Evolutionary conservation across 192 early-diverging fungal species (phyloP).

Genomic region (Chytriomyces sp.): DNA sequence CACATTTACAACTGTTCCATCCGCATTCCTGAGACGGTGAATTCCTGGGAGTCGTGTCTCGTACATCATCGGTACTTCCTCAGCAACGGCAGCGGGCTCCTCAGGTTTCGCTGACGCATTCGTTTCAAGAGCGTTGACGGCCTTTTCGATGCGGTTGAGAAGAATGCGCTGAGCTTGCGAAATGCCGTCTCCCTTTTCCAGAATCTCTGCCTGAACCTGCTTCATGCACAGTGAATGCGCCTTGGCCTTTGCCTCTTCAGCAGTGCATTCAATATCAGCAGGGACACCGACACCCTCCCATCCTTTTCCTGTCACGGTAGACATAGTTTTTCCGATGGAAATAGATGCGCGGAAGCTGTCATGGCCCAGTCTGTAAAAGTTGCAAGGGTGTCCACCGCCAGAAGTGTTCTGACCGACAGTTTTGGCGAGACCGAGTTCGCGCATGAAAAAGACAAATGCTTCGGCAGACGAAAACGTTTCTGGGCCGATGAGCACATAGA

Average conservation of each 20-base stretch:
- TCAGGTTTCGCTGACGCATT: too few species aligned
- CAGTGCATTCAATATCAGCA: slow-evolving; percentile 1
- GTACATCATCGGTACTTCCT: too few species aligned
- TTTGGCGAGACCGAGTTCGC: slow-evolving; percentile 11
- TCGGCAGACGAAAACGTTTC: background rate
- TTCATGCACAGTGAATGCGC: background rate
- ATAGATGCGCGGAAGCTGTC: slow-evolving; percentile 37
- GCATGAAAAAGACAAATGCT: slow-evolving; percentile 22
- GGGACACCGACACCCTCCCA: slow-evolving; percentile 30
- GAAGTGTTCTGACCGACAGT: slow-evolving; percentile 28
- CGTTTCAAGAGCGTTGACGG: too few species aligned
- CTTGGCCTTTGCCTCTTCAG: background rate
- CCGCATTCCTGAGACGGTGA: too few species aligned
- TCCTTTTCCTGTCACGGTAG: slow-evolving; percentile 17
- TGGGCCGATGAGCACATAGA: background rate
- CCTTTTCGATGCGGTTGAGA: too few species aligned
- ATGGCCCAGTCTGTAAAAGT: slow-evolving; percentile 21
- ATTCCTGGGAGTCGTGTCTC: too few species aligned
- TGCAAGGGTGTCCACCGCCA: slow-evolving; percentile 31
- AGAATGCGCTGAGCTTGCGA: too few species aligned
- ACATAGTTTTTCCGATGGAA: slow-evolving; percentile 25
- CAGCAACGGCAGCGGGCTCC: too few species aligned
- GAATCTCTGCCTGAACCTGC: background rate
- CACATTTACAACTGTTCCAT: too few species aligned
- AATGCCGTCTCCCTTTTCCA: too few species aligned